These are phyloP conservation scores for Macaranga tanarius DNA, from an alignment of 441 rosid species.

Conservation along the genomic window DNA sequence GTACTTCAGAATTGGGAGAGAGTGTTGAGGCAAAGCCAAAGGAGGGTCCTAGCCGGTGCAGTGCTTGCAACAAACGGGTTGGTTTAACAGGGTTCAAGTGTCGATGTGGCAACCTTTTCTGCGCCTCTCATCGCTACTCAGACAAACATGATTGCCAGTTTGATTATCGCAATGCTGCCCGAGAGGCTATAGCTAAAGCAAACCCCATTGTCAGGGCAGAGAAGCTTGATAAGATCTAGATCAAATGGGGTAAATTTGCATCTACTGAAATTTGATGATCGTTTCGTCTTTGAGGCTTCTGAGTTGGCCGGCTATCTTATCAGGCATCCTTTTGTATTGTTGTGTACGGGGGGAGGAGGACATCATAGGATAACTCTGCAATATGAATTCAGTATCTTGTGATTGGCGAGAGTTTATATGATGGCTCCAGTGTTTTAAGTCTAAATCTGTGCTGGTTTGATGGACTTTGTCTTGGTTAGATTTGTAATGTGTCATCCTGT, in stretches of 20 bases:
- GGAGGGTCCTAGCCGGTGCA: conserved; percentile 55
- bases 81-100: conserved; percentile 71
- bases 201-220: conserved; percentile 61
- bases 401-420: conserved; percentile 37
- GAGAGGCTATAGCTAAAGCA: conserved; percentile 59
- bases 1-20: conserved; percentile 36
- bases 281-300: conserved; percentile 28
- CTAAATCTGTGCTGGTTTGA: conserved; percentile 43
- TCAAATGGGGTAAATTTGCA: conserved; percentile 15
- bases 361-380: conserved; percentile 34
- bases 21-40: conserved; percentile 41
- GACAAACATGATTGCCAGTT: conserved; percentile 71
- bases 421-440: conserved; percentile 37
- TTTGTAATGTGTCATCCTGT: conserved; percentile 31
- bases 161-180: conserved; percentile 58
- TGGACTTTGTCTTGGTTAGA: conserved; percentile 38
- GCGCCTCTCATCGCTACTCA: conserved; percentile 72
- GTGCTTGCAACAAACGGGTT: conserved; percentile 52
- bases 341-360: conserved; percentile 32
- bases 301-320: conserved; percentile 34
- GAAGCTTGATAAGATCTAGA: conserved; percentile 49
- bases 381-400: conserved; percentile 37
- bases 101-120: conserved; percentile 65
- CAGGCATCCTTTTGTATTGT: conserved; percentile 42
- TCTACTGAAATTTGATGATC: conserved; percentile 27